Conservation (phyloP, 345 rosid species). For the Passiflora organensis region DNA sequence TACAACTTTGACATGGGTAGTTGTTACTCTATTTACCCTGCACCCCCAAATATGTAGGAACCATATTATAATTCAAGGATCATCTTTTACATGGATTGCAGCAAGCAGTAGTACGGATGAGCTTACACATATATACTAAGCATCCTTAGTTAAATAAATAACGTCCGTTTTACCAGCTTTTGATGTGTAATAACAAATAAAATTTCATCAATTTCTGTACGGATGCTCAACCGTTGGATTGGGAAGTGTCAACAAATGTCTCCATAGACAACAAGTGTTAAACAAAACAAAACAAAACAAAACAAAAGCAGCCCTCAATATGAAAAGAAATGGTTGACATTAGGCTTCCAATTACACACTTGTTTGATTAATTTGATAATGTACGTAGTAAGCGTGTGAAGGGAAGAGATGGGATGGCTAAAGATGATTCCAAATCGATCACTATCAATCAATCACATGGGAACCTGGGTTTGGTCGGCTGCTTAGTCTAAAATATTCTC, state of each 20-base stretch:
- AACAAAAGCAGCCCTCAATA: not conserved
- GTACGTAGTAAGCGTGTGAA: slow-evolving; percentile 17
- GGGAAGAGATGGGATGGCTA: slow-evolving; percentile 22
- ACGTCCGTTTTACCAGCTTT: too few relatives aligned
- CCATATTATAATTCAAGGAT: not conserved
- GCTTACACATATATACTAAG: too few relatives aligned
- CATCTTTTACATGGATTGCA: not conserved
- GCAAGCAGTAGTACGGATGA: too few relatives aligned
- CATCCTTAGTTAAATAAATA: too few relatives aligned
- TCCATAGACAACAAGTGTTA: too few relatives aligned
- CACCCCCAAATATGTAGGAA: slow-evolving; percentile 36
- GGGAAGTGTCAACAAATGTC: too few relatives aligned
- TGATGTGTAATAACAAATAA: too few relatives aligned
- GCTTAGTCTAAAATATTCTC: slow-evolving; percentile 29
- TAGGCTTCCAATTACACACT: slow-evolving; percentile 14
- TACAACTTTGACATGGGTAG: not conserved
- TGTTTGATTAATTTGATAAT: slow-evolving; percentile 6
- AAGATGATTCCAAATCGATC: slow-evolving; percentile 39
- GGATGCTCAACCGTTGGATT: too few relatives aligned
- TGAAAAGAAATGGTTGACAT: slow-evolving; percentile 21
- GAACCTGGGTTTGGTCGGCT: slow-evolving; percentile 45
- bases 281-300: not conserved
- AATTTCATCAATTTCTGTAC: too few relatives aligned
- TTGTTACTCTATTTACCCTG: not conserved
- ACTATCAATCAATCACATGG: slow-evolving; percentile 55